Evolutionary conservation across 2,329 filamentous ascomycete species (phyloP).

Genomic region (Penicillium hordei): DNA sequence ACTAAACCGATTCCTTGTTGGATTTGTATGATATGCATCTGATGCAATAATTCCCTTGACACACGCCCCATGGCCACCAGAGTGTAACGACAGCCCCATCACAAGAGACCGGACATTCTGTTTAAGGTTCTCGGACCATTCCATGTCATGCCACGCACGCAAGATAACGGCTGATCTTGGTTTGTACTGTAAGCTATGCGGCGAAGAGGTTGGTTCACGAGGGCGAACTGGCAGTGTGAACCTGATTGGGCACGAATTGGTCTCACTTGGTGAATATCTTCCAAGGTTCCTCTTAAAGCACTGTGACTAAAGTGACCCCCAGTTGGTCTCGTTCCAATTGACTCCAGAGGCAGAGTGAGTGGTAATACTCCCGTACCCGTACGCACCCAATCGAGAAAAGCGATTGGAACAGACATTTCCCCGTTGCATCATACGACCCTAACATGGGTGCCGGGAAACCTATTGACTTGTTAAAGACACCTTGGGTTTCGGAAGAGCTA

Average conservation of each 20-base stretch:
- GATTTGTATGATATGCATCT: slow-evolving; percentile 26
- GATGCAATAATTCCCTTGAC: slow-evolving; percentile 63
- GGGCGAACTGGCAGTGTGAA: not conserved
- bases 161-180: slow-evolving; percentile 1
- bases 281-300: slow-evolving; percentile 63
- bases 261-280: slow-evolving; percentile 29
- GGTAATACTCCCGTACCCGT: slow-evolving; percentile 35
- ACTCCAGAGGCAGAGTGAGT: slow-evolving; percentile 13
- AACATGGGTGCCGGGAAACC: slow-evolving; percentile 61
- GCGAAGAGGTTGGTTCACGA: slow-evolving; percentile 16
- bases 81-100: slow-evolving; percentile 1
- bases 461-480: slow-evolving; percentile 16
- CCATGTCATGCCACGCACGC: not conserved
- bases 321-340: slow-evolving; percentile 63
- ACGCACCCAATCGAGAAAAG: slow-evolving; percentile 64
- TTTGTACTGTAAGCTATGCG: slow-evolving; percentile 22
- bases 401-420: slow-evolving; percentile 65
- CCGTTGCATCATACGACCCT: slow-evolving; percentile 60
- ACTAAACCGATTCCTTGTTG: not conserved
- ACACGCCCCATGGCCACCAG: slow-evolving; percentile 62
- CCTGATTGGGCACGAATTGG: slow-evolving; percentile 49
- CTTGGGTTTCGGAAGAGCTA: not conserved
- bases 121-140: not conserved
- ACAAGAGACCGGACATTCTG: not conserved
- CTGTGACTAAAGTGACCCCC: slow-evolving; percentile 66